Evolutionary conservation across 805 yeast species (phyloP).

Genomic region (Pichia insulana): DNA sequence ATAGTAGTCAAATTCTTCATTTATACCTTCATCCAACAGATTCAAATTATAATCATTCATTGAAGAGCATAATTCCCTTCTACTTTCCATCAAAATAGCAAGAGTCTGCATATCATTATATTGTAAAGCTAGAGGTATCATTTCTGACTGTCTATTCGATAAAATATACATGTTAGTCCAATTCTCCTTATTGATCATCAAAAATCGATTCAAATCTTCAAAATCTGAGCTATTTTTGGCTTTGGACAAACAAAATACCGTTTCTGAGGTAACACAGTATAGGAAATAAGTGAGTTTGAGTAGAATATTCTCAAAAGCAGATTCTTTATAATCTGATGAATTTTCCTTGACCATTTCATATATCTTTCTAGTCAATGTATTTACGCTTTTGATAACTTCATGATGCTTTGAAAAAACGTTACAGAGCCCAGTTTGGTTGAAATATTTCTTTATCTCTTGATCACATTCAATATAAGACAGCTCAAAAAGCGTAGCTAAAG

Average conservation of each 20-base stretch:
- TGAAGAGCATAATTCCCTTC: conserved; percentile 30
- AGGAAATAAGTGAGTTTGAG: conserved; percentile 18
- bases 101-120: conserved; percentile 60
- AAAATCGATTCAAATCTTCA: conserved; percentile 4
- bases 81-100: conserved; percentile 43
- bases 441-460: conserved; percentile 4
- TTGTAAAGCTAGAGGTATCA: conserved; percentile 54
- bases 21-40: conserved; percentile 14
- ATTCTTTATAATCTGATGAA: background rate
- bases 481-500: conserved; percentile 5
- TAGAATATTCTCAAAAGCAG: conserved; percentile 12
- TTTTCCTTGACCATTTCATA: conserved; percentile 1
- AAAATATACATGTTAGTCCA: conserved; percentile 58
- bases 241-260: conserved; percentile 4
- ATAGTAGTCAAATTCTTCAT: conserved; percentile 34
- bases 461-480: conserved; percentile 9
- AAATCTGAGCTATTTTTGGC: background rate
- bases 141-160: conserved; percentile 42
- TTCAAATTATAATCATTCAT: conserved; percentile 15
- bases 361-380: conserved; percentile 13
- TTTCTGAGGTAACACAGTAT: conserved; percentile 18
- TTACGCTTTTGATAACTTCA: conserved; percentile 14
- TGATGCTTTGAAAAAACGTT: conserved; percentile 13
- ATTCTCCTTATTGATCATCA: conserved; percentile 18
- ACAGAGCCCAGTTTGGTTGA: conserved; percentile 4